phyloP scores from a whole-genome alignment of 2,329 filamentous ascomycete species.

The Pseudogymnoascus pannorum region DNA sequence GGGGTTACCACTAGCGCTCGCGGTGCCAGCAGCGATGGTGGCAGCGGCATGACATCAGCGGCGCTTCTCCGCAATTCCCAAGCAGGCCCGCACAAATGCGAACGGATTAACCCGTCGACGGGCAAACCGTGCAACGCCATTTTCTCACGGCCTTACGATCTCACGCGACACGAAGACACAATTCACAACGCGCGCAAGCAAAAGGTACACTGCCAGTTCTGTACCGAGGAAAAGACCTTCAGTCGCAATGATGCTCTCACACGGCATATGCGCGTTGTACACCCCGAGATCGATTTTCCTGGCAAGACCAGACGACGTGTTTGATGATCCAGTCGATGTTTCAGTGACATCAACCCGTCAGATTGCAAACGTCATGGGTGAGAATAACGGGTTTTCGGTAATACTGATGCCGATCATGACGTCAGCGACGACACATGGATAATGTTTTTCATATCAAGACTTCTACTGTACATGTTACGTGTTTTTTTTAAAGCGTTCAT shows the following conservation, averaged over 20 bases:
- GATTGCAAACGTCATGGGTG: background rate
- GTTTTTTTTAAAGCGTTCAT: background rate
- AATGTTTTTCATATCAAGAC: background rate
- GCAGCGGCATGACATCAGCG: conserved; percentile 40
- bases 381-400: conserved; percentile 1
- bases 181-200: conserved; percentile 93
- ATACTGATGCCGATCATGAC: background rate
- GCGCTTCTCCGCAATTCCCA: conserved; percentile 69
- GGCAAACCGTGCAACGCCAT: conserved; percentile 91
- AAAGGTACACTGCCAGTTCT: conserved; percentile 88
- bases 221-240: conserved; percentile 95
- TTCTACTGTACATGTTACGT: background rate
- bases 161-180: conserved; percentile 93
- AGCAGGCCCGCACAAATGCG: conserved; percentile 86
- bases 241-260: conserved; percentile 92
- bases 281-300: conserved; percentile 80
- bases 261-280: conserved; percentile 87
- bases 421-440: background rate
- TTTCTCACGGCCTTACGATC: conserved; percentile 92
- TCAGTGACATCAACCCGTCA: conserved; percentile 4
- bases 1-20: conserved; percentile 20
- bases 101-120: conserved; percentile 88
- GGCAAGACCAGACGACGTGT: conserved; percentile 46
- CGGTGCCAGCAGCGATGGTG: conserved; percentile 18
- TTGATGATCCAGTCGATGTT: conserved; percentile 7